Evolutionary conservation across 1,284 basidiomycete genomes (phyloP), one percentile per base, ranked within the genome.

Genomic region (Ustilago hordei): DNA sequence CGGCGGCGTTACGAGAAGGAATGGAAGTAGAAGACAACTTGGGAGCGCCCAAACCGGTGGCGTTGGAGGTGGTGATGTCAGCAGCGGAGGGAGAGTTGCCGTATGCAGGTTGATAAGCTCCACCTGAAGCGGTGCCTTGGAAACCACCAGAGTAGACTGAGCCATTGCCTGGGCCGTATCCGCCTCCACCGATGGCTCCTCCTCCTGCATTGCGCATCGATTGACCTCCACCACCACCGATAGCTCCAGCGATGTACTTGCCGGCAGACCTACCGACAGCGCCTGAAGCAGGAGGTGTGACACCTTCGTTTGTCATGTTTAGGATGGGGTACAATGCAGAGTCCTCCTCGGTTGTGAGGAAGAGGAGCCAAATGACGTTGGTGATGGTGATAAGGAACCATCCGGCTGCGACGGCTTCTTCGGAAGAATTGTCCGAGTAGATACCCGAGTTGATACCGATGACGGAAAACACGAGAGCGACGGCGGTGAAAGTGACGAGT

Each of bases 301-400:
- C 91, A 39, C 93, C 93, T 59, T 93, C 93, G 31, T 93, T 94
- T 63, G 94, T 94, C 78, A 91, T 90, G 87, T 94, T 95, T 90
- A 98, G 93, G 69, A 96, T 81, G 86, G 93, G 89, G 63, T 94
- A 90, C 56, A 91, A 87, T 77, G 93, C 90, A 1, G 95, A 93
- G 84, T 95, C 95, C 81, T 98, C 95, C 85, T 98, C 95, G 1
- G 95, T 93, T 5, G 95, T 96, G 86, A 99, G 94, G 89, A 94
- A 98, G 73, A 98, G 90, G 23, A 97, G 90, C 95, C 95, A 98
- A 72, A 98, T 87, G 84, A 98, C 87, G 81, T 90, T 88, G 59
- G 95, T 93, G 72, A 98, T 90, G 38, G 94, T 89, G 62, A 96
- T 90, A 75, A 99, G 90, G 82, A 99, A 90, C 93, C 94, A 98